Evolutionary conservation across 305 asterid genomes (phyloP), one percentile per base, ranked within the genome.

Genomic region (Andrographis paniculata): DNA sequence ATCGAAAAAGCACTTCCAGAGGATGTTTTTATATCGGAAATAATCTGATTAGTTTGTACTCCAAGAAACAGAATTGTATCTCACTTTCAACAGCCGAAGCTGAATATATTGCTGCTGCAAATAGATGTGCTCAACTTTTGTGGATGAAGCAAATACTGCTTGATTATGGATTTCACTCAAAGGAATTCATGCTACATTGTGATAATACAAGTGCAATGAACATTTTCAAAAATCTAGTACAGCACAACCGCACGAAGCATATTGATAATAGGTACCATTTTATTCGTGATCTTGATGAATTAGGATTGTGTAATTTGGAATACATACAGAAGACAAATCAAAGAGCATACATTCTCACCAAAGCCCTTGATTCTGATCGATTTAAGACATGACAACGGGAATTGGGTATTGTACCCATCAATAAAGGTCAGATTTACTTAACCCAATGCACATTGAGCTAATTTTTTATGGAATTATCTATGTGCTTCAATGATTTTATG

Each of bases 11-110:
- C 14, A 40, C 45, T 2, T 4, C 6, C 4, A 11, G 45, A 5
- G 19, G 3, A 9, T 40, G 45, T 16, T 15, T 17, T 10, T 40
- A 15, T 33, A 14, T 33, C 11, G 6, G 44, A 3, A 15, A 5
- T 10, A 40, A 17, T 16, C 6, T 14, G 8, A 9, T 40, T 16
- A 15, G 21, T 9, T 43, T 27, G n/a, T 43, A 2, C 10, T 18
- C 28, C 14, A 43, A 43, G 8, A 19, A 43, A 20, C 30, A 43
- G 20, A 9, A 14, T 21, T 43, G 15, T 7, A 10, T 43, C 5
- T 13, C 48, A 5, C 30, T 43, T 9, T 12, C 28, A 14, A 19
- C 48, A 19, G 21, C 48, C 11, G 28, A 43, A 43, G 48, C 48
- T 1, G 14, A 43, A 8, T 20, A 43, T 8, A 43, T 43, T 6